A percentile compares a stretch with the other conserved stretches of the same genome.
These are phyloP conservation scores for Picea sitchensis DNA, from an alignment of 75 land plant species.

Conservation along the genomic window DNA sequence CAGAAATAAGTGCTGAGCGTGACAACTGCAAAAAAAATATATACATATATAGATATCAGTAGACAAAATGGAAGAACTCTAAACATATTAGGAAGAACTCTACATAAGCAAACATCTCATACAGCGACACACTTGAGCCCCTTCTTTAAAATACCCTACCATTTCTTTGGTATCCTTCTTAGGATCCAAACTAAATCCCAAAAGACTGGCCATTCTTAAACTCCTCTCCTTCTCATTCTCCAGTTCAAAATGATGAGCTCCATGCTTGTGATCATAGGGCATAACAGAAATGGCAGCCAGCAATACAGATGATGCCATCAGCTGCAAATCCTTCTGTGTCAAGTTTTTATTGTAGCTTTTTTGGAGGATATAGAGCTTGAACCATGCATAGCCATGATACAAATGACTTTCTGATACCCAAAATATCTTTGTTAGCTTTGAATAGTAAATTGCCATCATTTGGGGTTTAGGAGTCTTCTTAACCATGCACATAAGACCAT, in stretches of 20 bases:
- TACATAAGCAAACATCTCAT: too few relatives aligned
- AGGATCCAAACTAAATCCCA: slow-evolving; percentile 71
- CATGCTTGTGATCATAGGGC: slow-evolving; percentile 74
- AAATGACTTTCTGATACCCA: slow-evolving; percentile 79
- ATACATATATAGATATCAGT: neutral
- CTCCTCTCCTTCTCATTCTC: slow-evolving; percentile 96
- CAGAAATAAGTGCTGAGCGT: slow-evolving; percentile 71
- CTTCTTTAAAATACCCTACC: slow-evolving; percentile 30
- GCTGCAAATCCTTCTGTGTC: slow-evolving; percentile 83
- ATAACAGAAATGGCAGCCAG: slow-evolving; percentile 80
- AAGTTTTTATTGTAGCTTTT: slow-evolving; percentile 90
- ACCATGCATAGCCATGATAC: slow-evolving; percentile 96
- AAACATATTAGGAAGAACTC: too few relatives aligned
- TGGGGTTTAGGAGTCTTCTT: slow-evolving; percentile 89
- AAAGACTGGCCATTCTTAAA: slow-evolving; percentile 69
- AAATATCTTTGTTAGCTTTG: slow-evolving; percentile 88
- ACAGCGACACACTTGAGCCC: too few relatives aligned
- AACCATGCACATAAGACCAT: slow-evolving; percentile 95
- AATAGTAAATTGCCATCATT: slow-evolving; percentile 87
- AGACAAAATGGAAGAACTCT: neutral
- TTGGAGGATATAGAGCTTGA: slow-evolving; percentile 79
- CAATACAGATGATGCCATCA: slow-evolving; percentile 93
- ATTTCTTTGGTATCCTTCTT: slow-evolving; percentile 79
- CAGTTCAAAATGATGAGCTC: slow-evolving; percentile 82
- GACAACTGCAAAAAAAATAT: slow-evolving; percentile 45